phyloP scores from a whole-genome alignment of 768 basidiomycete species.

The Goffeauzyma gilvescens region DNA sequence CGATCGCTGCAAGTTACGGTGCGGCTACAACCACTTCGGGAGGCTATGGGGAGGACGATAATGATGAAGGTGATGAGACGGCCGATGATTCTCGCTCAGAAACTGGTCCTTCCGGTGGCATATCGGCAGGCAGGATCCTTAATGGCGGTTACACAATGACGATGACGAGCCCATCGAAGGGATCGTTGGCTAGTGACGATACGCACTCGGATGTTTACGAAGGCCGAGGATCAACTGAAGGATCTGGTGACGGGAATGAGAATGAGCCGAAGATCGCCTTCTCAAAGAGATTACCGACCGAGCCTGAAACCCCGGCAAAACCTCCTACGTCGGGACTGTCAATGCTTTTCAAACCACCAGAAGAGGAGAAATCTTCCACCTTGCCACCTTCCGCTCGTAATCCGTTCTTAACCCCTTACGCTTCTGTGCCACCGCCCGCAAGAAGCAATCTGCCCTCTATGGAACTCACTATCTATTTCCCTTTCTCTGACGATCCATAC shows the following conservation, averaged over 20 bases:
- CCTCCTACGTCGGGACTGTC: conserved; percentile 5
- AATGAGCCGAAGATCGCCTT: conserved; percentile 16
- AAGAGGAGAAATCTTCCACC: conserved; percentile 18
- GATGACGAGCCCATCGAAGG: not conserved
- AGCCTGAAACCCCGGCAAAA: not conserved
- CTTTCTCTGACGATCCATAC: conserved; percentile 43
- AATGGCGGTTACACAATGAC: not conserved
- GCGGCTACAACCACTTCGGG: conserved; percentile 7
- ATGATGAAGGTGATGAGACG: conserved; percentile 4
- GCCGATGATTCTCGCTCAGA: not conserved
- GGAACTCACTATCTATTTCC: conserved; percentile 64
- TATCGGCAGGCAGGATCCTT: not conserved
- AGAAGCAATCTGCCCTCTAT: conserved; percentile 42
- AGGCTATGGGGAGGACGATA: conserved; percentile 11
- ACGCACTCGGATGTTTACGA: conserved; percentile 11
- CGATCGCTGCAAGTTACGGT: conserved; percentile 12
- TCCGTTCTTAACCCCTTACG: conserved; percentile 63
- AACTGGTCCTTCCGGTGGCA: not conserved
- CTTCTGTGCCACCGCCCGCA: conserved; percentile 60
- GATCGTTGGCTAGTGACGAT: conserved; percentile 4
- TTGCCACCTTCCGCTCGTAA: conserved; percentile 27
- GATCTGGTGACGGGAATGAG: conserved; percentile 5
- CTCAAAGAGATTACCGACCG: conserved; percentile 13
- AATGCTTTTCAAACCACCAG: conserved; percentile 50
- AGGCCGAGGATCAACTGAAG: conserved; percentile 10